These are phyloP conservation scores for Diaporthe sp. DNA, from an alignment of 2,329 filamentous ascomycete species.

Conservation along the genomic window DNA sequence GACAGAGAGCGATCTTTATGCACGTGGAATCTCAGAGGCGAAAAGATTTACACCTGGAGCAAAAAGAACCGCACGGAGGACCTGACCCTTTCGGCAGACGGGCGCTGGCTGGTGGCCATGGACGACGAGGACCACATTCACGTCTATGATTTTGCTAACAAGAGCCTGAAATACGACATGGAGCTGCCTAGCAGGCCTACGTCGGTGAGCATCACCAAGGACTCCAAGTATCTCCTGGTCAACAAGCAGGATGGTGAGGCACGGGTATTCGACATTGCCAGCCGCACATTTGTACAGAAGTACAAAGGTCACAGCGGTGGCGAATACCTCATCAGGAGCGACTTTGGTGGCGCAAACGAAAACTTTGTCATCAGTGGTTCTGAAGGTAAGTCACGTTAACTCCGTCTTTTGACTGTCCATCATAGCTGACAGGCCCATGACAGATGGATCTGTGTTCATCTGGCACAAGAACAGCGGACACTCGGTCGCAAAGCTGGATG, in stretches of 20 bases:
- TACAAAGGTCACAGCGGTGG: constrained; percentile 84
- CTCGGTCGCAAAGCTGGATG: constrained; percentile 81
- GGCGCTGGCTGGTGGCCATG: constrained; percentile 83
- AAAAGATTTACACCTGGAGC: constrained; percentile 75
- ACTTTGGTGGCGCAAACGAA: constrained; percentile 91
- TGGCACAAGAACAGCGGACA: constrained; percentile 90
- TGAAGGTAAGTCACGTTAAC: constrained; percentile 72
- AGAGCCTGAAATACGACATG: constrained; percentile 82
- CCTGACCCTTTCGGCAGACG: constrained; percentile 85
- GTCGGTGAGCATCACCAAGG: constrained; percentile 84
- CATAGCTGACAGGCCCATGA: neutral
- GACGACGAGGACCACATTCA: constrained; percentile 79
- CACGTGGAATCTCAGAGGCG: constrained; percentile 77
- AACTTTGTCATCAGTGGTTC: constrained; percentile 94
- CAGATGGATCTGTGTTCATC: constrained; percentile 81
- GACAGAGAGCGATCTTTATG: constrained; percentile 77
- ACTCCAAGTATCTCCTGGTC: constrained; percentile 85
- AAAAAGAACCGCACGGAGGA: constrained; percentile 85
- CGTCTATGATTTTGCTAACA: constrained; percentile 84
- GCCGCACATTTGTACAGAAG: constrained; percentile 77
- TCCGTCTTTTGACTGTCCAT: neutral
- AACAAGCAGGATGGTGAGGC: constrained; percentile 85
- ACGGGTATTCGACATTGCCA: constrained; percentile 82
- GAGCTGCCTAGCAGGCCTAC: constrained; percentile 77
- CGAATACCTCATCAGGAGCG: constrained; percentile 83